Evolutionary conservation across 441 rosid species (phyloP).

Genomic region (Populus hybrid): DNA sequence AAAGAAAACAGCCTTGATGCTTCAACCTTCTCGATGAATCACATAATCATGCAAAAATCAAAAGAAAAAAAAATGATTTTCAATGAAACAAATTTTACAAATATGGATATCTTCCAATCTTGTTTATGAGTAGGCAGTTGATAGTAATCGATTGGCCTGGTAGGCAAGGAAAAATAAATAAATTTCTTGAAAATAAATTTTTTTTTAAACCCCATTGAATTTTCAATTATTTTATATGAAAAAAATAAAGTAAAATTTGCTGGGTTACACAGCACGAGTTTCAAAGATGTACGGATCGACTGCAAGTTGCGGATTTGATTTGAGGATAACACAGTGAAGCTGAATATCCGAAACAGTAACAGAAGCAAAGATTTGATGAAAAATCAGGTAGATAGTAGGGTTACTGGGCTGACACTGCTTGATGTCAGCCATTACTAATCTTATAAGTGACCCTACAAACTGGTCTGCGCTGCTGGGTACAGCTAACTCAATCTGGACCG

Average conservation of each 20-base stretch:
- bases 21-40: too few relatives aligned
- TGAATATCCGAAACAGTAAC: background rate
- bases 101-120: too few relatives aligned
- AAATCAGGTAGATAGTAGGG: background rate
- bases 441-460: background rate
- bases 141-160: too few relatives aligned
- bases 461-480: background rate
- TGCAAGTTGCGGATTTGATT: background rate
- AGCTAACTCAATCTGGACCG: background rate
- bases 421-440: conserved; percentile 11
- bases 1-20: too few relatives aligned
- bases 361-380: background rate
- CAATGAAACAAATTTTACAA: too few relatives aligned
- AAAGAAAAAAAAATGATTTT: too few relatives aligned
- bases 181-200: background rate
- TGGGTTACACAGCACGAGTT: background rate
- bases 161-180: too few relatives aligned
- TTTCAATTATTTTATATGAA: background rate
- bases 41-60: too few relatives aligned
- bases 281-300: background rate
- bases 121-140: too few relatives aligned
- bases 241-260: background rate
- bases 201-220: background rate
- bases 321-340: too few relatives aligned
- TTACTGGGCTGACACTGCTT: conserved; percentile 5